Conservation (phyloP, 2,329 filamentous ascomycete genomes). For the Calonectria pteridis region DNA sequence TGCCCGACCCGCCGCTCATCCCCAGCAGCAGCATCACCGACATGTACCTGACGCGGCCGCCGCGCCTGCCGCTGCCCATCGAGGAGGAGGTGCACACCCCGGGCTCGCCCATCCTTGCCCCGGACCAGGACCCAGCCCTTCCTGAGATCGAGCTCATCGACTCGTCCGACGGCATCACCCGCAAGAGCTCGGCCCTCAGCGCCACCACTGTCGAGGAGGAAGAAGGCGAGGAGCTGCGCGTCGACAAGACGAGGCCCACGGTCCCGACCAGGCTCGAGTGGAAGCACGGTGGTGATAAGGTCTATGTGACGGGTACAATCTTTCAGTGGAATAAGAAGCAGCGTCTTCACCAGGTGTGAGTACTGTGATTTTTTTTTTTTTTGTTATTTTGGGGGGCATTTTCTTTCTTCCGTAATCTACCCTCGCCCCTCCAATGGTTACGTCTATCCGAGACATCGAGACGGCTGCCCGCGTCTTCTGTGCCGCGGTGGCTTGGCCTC, state of each 20-base stretch:
- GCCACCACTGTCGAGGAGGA: conserved; percentile 81
- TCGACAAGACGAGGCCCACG: conserved; percentile 80
- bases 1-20: conserved; percentile 58
- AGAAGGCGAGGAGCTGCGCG: conserved; percentile 79
- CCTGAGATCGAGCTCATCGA: conserved; percentile 67
- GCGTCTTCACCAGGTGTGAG: conserved; percentile 86
- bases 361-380: conserved; percentile 71
- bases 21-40: conserved; percentile 71
- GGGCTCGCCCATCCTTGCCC: conserved; percentile 87
- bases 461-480: conserved; percentile 40
- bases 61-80: conserved; percentile 91
- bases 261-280: conserved; percentile 91
- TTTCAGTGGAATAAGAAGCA: conserved; percentile 98
- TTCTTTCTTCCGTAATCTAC: not conserved
- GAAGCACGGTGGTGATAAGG: conserved; percentile 84
- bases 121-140: conserved; percentile 70
- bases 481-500: conserved; percentile 40
- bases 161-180: conserved; percentile 61
- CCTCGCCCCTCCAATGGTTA: conserved; percentile 11
- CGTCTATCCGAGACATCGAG: conserved; percentile 37
- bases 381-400: not conserved
- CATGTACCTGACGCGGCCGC: conserved; percentile 79
- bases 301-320: conserved; percentile 97
- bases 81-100: conserved; percentile 92
- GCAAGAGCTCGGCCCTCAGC: conserved; percentile 70